Percentiles rank a stretch among this genome's conserved stretches.
These are phyloP conservation scores for Xylaria curta DNA, from an alignment of 495 filamentous ascomycete species.

Conservation along the genomic window DNA sequence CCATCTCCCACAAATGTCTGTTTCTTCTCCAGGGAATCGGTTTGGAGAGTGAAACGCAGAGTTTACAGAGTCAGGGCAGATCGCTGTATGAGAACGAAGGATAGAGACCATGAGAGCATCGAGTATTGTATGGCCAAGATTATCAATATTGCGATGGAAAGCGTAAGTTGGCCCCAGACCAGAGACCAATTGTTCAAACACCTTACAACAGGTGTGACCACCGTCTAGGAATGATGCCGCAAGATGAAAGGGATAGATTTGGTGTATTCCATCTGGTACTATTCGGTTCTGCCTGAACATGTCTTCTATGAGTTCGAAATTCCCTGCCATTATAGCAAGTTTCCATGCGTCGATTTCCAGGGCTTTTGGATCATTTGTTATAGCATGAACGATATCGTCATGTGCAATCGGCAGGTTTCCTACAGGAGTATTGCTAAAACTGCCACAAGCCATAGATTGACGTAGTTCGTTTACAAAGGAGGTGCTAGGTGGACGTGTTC, in stretches of 20 bases:
- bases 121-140: neutral
- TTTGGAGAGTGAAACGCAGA: slow-evolving; percentile 5
- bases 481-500: neutral
- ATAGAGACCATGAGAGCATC: neutral
- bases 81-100: neutral
- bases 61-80: neutral
- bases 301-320: neutral
- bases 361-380: neutral
- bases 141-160: neutral
- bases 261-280: neutral
- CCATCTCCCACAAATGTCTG: slow-evolving; percentile 50
- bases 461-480: neutral
- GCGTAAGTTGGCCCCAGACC: neutral
- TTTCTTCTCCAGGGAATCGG: slow-evolving; percentile 47
- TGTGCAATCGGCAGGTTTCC: neutral
- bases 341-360: neutral
- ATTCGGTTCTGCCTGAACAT: neutral
- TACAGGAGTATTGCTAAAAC: neutral
- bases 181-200: neutral
- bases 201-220: neutral
- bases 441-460: neutral
- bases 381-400: neutral
- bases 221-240: slow-evolving; percentile 2
- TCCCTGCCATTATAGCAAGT: slow-evolving; percentile 3
- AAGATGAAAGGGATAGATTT: neutral